Base-by-base conservation (phyloP, 257 asterid species). In the Ehretia macrophylla region DNA sequence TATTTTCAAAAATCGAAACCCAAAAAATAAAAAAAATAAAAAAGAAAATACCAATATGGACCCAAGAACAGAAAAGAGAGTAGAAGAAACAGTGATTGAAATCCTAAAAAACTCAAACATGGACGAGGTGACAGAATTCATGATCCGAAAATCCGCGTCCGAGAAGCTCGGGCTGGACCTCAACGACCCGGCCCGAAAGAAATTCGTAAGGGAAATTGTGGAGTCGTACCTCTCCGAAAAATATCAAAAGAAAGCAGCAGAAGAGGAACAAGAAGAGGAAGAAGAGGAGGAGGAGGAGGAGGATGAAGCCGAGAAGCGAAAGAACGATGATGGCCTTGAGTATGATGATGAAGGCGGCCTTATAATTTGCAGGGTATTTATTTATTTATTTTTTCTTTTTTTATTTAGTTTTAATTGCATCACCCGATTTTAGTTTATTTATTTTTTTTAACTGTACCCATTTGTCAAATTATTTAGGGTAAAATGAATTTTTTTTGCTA, bases 281-380 rank as follows among this genome's bases (percentile, higher is more conserved):
- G 75, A 62, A 11, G 77, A 59, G 0, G 77, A 67, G 0, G 77
- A 59, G 0, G 87, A 61, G 1, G 87, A 59, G 0, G 86, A 67
- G 0, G 84, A 74, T 0, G 46, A 46, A 11, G 8, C 44, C 1
- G 70, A 72, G 73, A 59, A 40, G 37, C 44, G 58, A 52, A 52
- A 37, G 49, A 60, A 27, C 64, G 22, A 45, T 45, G 64, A 52
- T 51, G 89, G 70, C 32, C 81, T 70, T 67, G 96, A 86, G 77
- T 84, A 75, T 51, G 99, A 89, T 56, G 97, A 86, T 32, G 97
- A 82, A 14, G 97, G 97, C 17, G 89, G 86, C 47, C 92, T 85
- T 69, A 89, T 93, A 35, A 57, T 86, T 55, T 93, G 99, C 76
- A 82, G 95, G 67, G 96, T 89, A 53, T 75, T 93, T 67, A n/a